Conservation (phyloP, 2,329 filamentous ascomycete genomes). For the Arthrobotrys iridis region DNA sequence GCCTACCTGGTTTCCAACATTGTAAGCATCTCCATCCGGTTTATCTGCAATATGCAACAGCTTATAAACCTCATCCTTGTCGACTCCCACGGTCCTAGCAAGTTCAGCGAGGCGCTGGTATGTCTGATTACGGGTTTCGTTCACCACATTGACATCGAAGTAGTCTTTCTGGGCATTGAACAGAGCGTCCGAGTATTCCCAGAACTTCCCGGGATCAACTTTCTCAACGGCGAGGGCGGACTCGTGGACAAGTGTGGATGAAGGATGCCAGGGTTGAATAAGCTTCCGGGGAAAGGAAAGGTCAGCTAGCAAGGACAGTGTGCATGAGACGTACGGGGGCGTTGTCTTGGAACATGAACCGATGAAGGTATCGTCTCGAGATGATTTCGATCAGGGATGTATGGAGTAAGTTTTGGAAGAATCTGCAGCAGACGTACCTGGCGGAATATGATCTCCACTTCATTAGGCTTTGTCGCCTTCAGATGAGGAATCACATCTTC, state of each 20-base stretch:
- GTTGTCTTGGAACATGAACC: constrained; percentile 29
- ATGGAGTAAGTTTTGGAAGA: constrained; percentile 14
- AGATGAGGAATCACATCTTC: constrained; percentile 54
- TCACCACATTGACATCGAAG: constrained; percentile 85
- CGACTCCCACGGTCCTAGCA: constrained; percentile 74
- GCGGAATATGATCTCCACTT: constrained; percentile 54
- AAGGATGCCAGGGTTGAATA: constrained; percentile 53
- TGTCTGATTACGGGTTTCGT: constrained; percentile 83
- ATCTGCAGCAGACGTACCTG: constrained; percentile 33
- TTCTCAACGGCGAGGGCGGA: constrained; percentile 81
- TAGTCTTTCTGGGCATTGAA: constrained; percentile 77
- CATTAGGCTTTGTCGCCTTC: constrained; percentile 36
- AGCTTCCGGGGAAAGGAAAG: constrained; percentile 26
- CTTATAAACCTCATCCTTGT: constrained; percentile 74
- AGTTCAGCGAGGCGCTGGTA: constrained; percentile 81
- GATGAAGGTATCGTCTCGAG: constrained; percentile 32
- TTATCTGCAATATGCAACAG: constrained; percentile 76
- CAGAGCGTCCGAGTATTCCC: constrained; percentile 70
- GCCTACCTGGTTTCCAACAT: constrained; percentile 73
- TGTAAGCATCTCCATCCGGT: constrained; percentile 73
- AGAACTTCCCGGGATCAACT: constrained; percentile 77
- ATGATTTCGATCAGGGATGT: constrained; percentile 31
- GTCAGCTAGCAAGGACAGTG: constrained; percentile 18
- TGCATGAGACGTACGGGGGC: constrained; percentile 28
- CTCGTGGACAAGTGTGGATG: constrained; percentile 71